phyloP scores from a whole-genome alignment of 495 filamentous ascomycete genomes.

The Penicillium maclennaniae region DNA sequence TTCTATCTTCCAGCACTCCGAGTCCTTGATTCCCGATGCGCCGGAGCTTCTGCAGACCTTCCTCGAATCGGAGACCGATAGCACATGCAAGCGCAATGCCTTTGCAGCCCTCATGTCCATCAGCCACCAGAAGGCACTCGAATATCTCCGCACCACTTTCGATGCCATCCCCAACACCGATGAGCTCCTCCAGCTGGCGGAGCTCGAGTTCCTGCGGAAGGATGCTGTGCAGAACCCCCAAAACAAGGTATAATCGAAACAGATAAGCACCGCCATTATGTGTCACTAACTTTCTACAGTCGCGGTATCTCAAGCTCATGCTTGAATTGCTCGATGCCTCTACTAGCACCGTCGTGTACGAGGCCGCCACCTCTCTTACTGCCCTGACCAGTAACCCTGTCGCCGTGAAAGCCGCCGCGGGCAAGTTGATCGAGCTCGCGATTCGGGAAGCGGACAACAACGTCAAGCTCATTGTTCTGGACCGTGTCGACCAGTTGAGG shows the following conservation, averaged over 20 bases:
- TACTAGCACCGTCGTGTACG: conserved; percentile 93
- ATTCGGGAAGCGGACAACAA: conserved; percentile 99
- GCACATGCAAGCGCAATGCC: conserved; percentile 97
- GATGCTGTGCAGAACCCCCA: conserved; percentile 92
- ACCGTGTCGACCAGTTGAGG: conserved; percentile 87
- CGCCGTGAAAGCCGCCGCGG: conserved; percentile 92
- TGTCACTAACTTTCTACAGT: conserved; percentile 47
- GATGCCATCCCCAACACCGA: conserved; percentile 92
- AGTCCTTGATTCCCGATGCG: conserved; percentile 90
- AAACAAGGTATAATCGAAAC: conserved; percentile 66
- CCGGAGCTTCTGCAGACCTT: conserved; percentile 88
- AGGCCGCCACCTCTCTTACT: conserved; percentile 96
- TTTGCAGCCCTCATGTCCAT: conserved; percentile 89
- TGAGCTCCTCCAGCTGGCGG: conserved; percentile 87
- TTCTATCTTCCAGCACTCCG: conserved; percentile 89
- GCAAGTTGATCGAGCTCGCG: conserved; percentile 92
- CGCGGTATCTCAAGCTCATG: conserved; percentile 87
- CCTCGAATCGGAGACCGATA: conserved; percentile 86
- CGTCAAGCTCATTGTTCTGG: conserved; percentile 95
- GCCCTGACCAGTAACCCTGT: conserved; percentile 94
- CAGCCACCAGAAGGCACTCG: conserved; percentile 87
- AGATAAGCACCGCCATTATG: background rate
- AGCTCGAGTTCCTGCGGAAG: conserved; percentile 95
- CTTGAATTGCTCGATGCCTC: conserved; percentile 94
- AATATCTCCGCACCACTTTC: conserved; percentile 86